Evolutionary conservation across 164 flowering plant species (phyloP).

Genomic region (Protea cynaroides): DNA sequence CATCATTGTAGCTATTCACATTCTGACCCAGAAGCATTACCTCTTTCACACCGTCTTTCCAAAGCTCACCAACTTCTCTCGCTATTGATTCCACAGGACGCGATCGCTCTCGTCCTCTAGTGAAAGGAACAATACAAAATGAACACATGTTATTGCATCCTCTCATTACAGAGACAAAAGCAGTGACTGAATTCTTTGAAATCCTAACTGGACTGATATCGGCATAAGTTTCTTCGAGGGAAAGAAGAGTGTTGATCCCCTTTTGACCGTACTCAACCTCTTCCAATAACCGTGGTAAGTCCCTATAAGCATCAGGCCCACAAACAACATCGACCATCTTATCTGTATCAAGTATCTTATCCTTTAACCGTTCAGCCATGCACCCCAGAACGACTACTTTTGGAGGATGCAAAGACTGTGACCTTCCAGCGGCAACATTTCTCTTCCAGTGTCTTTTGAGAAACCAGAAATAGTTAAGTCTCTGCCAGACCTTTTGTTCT

Average conservation of each 20-base stretch:
- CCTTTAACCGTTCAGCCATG: slow-evolving; percentile 98
- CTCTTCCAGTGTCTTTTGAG: slow-evolving; percentile 94
- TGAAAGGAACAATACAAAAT: slow-evolving; percentile 94
- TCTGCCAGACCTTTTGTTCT: slow-evolving; percentile 94
- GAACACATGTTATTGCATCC: slow-evolving; percentile 99
- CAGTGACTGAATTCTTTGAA: slow-evolving; percentile 70
- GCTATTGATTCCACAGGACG: slow-evolving; percentile 95
- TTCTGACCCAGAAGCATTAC: slow-evolving; percentile 96
- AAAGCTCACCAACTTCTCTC: slow-evolving; percentile 83
- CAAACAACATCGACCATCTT: slow-evolving; percentile 99
- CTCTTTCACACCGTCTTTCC: slow-evolving; percentile 83
- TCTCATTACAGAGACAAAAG: slow-evolving; percentile 96
- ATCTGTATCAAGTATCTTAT: slow-evolving; percentile 92
- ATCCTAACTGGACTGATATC: slow-evolving; percentile 90
- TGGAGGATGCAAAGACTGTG: slow-evolving; percentile 79
- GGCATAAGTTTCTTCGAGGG: slow-evolving; percentile 98
- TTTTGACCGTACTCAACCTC: slow-evolving; percentile 94
- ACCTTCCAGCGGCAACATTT: slow-evolving; percentile 73
- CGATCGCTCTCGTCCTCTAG: slow-evolving; percentile 92
- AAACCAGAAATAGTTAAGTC: slow-evolving; percentile 97
- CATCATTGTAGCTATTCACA: slow-evolving; percentile 95
- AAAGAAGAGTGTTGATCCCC: slow-evolving; percentile 95
- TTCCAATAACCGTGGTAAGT: slow-evolving; percentile 78
- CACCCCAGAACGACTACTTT: slow-evolving; percentile 95
- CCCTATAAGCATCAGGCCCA: slow-evolving; percentile 97